Evolutionary conservation across 2,329 filamentous ascomycete genomes (phyloP), one percentile per base, ranked within the genome.

Genomic region (Podosphaera fusca): DNA sequence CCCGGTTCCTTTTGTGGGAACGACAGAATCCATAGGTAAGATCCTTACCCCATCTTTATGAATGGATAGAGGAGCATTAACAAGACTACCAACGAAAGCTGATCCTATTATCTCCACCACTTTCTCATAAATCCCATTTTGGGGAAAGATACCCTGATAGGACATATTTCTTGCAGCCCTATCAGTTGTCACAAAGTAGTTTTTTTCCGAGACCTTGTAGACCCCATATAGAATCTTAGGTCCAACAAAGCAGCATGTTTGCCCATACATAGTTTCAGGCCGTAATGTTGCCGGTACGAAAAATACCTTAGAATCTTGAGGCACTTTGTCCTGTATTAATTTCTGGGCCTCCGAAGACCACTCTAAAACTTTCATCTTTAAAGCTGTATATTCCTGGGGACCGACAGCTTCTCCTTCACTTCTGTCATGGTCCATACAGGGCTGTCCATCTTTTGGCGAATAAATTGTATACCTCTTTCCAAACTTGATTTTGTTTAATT

Each of bases 211-310:
- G 57, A 81, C 79, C 70, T 87, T 85, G 76, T 87, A 95, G 61
- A 98, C 73, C 55, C 90, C 90, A 66, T 98, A 98, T 50, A 76
- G 80, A 66, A 96, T 84, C 67, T 84, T 85, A 8, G 92, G 90
- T 2, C 88, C 87, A 53, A 98, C 87, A 64, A 96, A 98, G 69
- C 89, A 95, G 72, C 87, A 94, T 3, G 82, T 94, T 71, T 96
- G 92, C 46, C 94, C 94, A 68, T 96, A 98, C 90, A 98, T 96
- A 40, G 92, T 98, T 75, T 98, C 92, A 2, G 92, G 87, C 60
- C 92, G 79, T 60, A 98, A 77, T 57, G 92, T 96, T 14, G 92
- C 92, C 10, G 92, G 85, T 10, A 96, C 80, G 65, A 96, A 84
- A 73, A 84, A 96, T 58, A 95, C 83, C 60, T 84, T 84, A 51